phyloP scores from a whole-genome alignment of 2,329 filamentous ascomycete species.

The Akanthomyces lecanii region DNA sequence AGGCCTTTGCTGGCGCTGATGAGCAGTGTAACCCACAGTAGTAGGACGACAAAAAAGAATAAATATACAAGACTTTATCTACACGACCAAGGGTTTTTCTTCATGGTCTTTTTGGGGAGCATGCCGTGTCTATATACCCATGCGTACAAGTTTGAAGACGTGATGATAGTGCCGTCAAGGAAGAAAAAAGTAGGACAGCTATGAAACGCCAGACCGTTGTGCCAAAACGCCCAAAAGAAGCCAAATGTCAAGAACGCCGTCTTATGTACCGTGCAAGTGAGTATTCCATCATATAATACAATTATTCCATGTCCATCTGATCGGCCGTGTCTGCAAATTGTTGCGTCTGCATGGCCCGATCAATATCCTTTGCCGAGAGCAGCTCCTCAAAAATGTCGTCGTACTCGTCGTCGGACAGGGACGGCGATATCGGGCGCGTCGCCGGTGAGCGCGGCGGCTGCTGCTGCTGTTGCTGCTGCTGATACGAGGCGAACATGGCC shows the following conservation, averaged over 20 bases:
- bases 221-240: neutral
- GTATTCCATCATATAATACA: neutral
- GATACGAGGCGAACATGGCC: slow-evolving; percentile 48
- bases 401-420: slow-evolving; percentile 55
- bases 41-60: slow-evolving; percentile 20
- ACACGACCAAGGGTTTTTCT: neutral
- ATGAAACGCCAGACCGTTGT: neutral
- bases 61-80: neutral
- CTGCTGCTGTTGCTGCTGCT: slow-evolving; percentile 25
- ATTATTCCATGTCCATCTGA: slow-evolving; percentile 12
- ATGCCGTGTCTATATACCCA: slow-evolving; percentile 27
- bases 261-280: neutral
- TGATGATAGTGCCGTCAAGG: neutral
- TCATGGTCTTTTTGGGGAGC: neutral
- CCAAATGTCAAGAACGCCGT: neutral
- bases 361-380: slow-evolving; percentile 22
- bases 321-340: slow-evolving; percentile 16
- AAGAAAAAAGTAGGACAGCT: too few species aligned
- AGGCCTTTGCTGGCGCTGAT: slow-evolving; percentile 58
- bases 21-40: slow-evolving; percentile 61
- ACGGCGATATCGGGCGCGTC: slow-evolving; percentile 31
- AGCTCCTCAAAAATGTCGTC: slow-evolving; percentile 54
- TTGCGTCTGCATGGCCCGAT: slow-evolving; percentile 23
- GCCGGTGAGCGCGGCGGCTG: slow-evolving; percentile 15
- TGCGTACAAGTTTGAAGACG: slow-evolving; percentile 16